These are phyloP conservation scores for Globisporangium carolinianum DNA, from an alignment of 352 stramenopile species.

Conservation along the genomic window DNA sequence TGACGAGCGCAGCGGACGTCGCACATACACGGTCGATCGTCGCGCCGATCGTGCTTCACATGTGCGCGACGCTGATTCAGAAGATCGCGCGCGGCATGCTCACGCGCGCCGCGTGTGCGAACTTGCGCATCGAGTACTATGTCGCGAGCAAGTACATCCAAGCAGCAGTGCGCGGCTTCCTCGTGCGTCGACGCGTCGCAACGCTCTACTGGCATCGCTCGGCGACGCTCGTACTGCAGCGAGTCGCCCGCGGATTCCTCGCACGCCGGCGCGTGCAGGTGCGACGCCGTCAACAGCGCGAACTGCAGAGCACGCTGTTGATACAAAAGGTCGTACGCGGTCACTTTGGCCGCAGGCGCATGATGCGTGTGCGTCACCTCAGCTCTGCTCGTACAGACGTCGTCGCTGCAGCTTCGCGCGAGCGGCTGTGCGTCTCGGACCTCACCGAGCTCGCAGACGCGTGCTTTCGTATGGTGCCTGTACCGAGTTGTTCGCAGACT, in stretches of 20 bases:
- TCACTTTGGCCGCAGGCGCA: constrained; percentile 47
- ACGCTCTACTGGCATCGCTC: constrained; percentile 63
- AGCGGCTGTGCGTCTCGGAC: constrained; percentile 25
- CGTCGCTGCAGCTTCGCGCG: constrained; percentile 9
- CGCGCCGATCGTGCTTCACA: constrained; percentile 39
- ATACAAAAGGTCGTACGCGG: constrained; percentile 63
- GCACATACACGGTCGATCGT: constrained; percentile 13
- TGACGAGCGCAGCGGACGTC: constrained; percentile 18
- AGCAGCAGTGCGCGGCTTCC: constrained; percentile 53
- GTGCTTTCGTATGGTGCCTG: constrained; percentile 42
- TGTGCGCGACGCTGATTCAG: constrained; percentile 78
- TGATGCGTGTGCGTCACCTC: constrained; percentile 43
- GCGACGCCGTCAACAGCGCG: constrained; percentile 13
- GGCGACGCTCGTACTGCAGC: constrained; percentile 53
- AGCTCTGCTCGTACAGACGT: constrained; percentile 22
- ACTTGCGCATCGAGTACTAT: constrained; percentile 58
- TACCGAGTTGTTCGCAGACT: constrained; percentile 12
- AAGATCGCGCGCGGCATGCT: constrained; percentile 66
- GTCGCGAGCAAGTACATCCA: constrained; percentile 79
- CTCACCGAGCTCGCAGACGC: constrained; percentile 50
- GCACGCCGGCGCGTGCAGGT: constrained; percentile 27
- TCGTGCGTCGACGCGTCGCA: constrained; percentile 48
- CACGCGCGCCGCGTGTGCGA: constrained; percentile 42
- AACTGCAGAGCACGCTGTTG: constrained; percentile 18
- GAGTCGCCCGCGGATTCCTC: constrained; percentile 41